Conservation (phyloP, 2,329 filamentous ascomycete genomes). For the Aspergillus brasiliensis region DNA sequence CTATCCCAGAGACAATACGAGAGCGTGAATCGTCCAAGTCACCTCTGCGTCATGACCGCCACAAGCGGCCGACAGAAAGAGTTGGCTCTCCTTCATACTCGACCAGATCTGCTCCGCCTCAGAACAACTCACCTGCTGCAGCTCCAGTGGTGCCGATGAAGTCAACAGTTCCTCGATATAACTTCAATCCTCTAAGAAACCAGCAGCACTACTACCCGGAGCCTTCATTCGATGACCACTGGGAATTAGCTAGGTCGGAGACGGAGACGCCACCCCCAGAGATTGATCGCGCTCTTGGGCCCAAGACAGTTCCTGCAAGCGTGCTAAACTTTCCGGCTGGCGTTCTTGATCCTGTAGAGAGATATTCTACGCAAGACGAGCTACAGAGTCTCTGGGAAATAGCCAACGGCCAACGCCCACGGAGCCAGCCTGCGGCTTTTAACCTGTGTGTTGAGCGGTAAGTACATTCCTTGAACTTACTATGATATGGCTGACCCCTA, state of each 20-base stretch:
- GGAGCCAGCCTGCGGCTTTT: slow-evolving; percentile 36
- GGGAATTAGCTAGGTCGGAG: slow-evolving; percentile 23
- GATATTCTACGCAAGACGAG: slow-evolving; percentile 44
- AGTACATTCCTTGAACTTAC: slow-evolving; percentile 1
- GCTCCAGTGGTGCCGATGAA: slow-evolving; percentile 43
- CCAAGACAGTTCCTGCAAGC: slow-evolving; percentile 47
- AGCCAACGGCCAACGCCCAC: slow-evolving; percentile 46
- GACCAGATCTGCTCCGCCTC: slow-evolving; percentile 15
- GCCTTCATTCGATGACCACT: slow-evolving; percentile 18
- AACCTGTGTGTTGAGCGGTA: slow-evolving; percentile 47
- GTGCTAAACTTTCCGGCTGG: slow-evolving; percentile 45
- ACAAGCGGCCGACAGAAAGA: not conserved
- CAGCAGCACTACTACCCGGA: slow-evolving; percentile 42
- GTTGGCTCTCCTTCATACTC: slow-evolving; percentile 1
- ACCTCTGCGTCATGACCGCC: slow-evolving; percentile 10
- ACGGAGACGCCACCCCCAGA: slow-evolving; percentile 38
- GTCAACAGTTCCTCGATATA: slow-evolving; percentile 50
- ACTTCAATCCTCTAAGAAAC: slow-evolving; percentile 39
- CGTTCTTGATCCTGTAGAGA: slow-evolving; percentile 35
- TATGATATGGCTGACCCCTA: slow-evolving; percentile 16
- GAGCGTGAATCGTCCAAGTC: slow-evolving; percentile 20
- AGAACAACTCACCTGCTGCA: slow-evolving; percentile 22
- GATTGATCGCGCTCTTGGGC: slow-evolving; percentile 38
- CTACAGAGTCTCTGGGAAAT: slow-evolving; percentile 48
- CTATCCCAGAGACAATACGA: slow-evolving; percentile 13